A percentile compares a stretch with the other conserved stretches of the same genome.
Evolutionary conservation across 768 basidiomycete species (phyloP).

Genomic region (Agaricus sinodeliciosus): DNA sequence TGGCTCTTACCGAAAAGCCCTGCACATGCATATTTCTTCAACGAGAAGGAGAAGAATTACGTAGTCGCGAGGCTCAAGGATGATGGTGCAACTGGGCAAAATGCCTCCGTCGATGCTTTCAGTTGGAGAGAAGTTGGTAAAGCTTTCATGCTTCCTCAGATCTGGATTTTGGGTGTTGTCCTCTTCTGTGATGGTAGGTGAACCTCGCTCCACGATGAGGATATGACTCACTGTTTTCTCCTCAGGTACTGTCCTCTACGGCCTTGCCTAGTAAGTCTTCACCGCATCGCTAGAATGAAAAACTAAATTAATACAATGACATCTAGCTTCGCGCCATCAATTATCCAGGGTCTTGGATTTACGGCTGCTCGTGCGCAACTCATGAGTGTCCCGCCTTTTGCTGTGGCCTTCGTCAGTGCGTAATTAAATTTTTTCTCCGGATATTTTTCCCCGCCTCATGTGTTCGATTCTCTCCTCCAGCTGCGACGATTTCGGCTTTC

Average conservation of each 20-base stretch:
- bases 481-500: conserved; percentile 30
- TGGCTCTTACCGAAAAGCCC: conserved; percentile 34
- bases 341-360: conserved; percentile 58
- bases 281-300: no score
- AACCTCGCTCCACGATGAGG: neutral
- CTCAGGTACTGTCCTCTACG: conserved; percentile 38
- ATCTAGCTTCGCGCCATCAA: conserved; percentile 62
- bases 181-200: conserved; percentile 47
- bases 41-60: conserved; percentile 40
- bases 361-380: conserved; percentile 48
- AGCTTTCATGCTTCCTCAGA: conserved; percentile 46
- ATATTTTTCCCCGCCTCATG: neutral
- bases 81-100: conserved; percentile 30
- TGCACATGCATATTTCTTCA: conserved; percentile 42
- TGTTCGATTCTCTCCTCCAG: conserved; percentile 13
- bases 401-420: conserved; percentile 41
- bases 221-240: neutral
- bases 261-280: conserved; percentile 39
- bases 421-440: neutral
- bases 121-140: conserved; percentile 49
- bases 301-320: no score
- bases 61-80: conserved; percentile 32
- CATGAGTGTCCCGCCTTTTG: conserved; percentile 56
- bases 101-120: conserved; percentile 36
- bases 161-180: conserved; percentile 41